These are phyloP conservation scores for Podospora australis DNA, from an alignment of 495 filamentous ascomycete genomes.

Conservation along the genomic window DNA sequence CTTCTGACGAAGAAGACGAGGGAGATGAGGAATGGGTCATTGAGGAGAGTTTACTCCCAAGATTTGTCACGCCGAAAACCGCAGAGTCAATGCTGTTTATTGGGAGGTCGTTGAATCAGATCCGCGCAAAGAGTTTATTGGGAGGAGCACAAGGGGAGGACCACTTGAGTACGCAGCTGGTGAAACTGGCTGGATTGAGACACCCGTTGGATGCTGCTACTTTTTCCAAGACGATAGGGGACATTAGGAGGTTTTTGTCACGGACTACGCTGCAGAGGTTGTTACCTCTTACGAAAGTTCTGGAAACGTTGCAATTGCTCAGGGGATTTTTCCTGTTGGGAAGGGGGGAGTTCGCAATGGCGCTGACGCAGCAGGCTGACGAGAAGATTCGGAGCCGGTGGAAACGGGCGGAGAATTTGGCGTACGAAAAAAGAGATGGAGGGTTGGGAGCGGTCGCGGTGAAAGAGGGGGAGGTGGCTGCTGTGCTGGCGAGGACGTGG, in stretches of 20 bases:
- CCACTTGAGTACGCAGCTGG: slow-evolving; percentile 63
- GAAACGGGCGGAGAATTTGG: slow-evolving; percentile 47
- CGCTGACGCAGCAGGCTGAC: slow-evolving; percentile 78
- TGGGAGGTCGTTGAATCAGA: slow-evolving; percentile 79
- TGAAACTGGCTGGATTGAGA: slow-evolving; percentile 59
- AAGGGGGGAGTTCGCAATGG: slow-evolving; percentile 83
- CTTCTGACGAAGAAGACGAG: background rate
- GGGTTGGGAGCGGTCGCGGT: slow-evolving; percentile 54
- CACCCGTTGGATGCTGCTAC: slow-evolving; percentile 66
- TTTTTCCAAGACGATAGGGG: slow-evolving; percentile 62
- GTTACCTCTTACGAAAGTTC: slow-evolving; percentile 65
- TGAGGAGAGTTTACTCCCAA: slow-evolving; percentile 54
- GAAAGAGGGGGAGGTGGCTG: slow-evolving; percentile 79
- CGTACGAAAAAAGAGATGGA: slow-evolving; percentile 46
- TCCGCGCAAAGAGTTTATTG: slow-evolving; percentile 47
- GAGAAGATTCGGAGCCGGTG: slow-evolving; percentile 57
- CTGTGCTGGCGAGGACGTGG: slow-evolving; percentile 70
- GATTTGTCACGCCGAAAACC: slow-evolving; percentile 67
- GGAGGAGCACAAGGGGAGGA: slow-evolving; percentile 53
- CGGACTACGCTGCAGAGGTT: slow-evolving; percentile 73
- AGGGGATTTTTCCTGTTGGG: slow-evolving; percentile 83
- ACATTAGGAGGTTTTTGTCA: slow-evolving; percentile 74
- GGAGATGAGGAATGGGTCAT: slow-evolving; percentile 16
- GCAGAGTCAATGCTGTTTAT: slow-evolving; percentile 86
- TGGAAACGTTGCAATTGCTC: slow-evolving; percentile 69